phyloP scores from a whole-genome alignment of 2,329 filamentous ascomycete genomes.

The Phialophora tarda region DNA sequence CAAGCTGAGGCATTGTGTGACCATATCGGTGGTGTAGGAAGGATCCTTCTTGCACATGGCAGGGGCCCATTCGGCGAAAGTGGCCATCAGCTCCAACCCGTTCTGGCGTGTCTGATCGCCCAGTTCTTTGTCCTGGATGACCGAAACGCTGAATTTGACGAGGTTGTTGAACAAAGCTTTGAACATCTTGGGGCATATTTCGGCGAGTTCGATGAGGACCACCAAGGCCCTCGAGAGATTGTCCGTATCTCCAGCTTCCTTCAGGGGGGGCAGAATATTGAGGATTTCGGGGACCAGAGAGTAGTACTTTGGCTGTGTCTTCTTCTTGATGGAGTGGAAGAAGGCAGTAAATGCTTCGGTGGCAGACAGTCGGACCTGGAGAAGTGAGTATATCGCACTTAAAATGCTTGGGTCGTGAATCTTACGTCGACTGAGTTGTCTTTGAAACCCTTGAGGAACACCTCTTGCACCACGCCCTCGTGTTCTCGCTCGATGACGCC shows the following conservation, averaged over 20 bases:
- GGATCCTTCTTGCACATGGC: conserved; percentile 93
- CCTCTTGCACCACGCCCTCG: conserved; percentile 83
- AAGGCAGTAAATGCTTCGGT: conserved; percentile 98
- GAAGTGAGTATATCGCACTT: conserved; percentile 25
- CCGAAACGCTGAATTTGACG: conserved; percentile 88
- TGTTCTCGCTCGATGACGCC: conserved; percentile 96
- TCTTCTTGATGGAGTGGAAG: conserved; percentile 89
- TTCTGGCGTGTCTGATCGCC: conserved; percentile 91
- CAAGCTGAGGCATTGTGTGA: conserved; percentile 93
- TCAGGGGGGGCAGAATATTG: conserved; percentile 91
- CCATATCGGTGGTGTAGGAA: conserved; percentile 94
- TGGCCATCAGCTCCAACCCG: conserved; percentile 94
- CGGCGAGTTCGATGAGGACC: conserved; percentile 90
- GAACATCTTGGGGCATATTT: conserved; percentile 97
- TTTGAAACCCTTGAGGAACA: conserved; percentile 90
- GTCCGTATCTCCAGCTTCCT: conserved; percentile 87
- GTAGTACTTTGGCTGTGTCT: conserved; percentile 86
- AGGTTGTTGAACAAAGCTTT: conserved; percentile 90
- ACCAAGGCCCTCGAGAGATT: conserved; percentile 88
- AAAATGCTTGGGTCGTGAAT: conserved; percentile 22
- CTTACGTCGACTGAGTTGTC: conserved; percentile 75
- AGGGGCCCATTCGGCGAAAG: conserved; percentile 92
- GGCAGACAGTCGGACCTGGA: conserved; percentile 82
- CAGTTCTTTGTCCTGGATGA: conserved; percentile 95
- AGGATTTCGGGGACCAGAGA: conserved; percentile 85